Base-by-base conservation (phyloP, 331 rosid species). In the Pyracantha coccinea region DNA sequence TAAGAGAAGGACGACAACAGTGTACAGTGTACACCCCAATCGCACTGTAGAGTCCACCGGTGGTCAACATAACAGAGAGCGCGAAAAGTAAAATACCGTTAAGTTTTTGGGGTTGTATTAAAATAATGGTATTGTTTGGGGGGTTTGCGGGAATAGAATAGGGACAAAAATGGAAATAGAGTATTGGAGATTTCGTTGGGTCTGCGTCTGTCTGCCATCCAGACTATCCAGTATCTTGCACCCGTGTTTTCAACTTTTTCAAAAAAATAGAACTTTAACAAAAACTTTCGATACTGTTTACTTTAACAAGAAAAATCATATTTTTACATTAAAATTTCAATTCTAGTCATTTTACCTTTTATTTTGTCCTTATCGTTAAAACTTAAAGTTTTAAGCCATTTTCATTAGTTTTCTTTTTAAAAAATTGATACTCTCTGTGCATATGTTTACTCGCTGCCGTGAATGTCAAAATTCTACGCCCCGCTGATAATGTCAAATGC, bases 201-300 rank as follows among this genome's bases (percentile, higher is more conserved):
- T 82, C 86, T 73, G 85, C 88, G 88, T 83, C 79, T 79, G 77
- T 68, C 89, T 59, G 66, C 53, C n/a, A n/a, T n/a, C n/a, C n/a
- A n/a, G n/a, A n/a, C n/a, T n/a, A n/a, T n/a, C n/a, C n/a, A n/a
- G n/a, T 75, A 59, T 35, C 55, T 67, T 20, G 69, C 71, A 58
- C 84, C 35, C 79, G 68, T 44, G 73, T 71, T 76, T 75, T 65
- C 47, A 24, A 28, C 45, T 10, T 38, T 38, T 38, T 3, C 2
- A 11, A 38, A 61, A 5, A 28, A n/a, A n/a, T n/a, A n/a, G n/a
- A n/a, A n/a, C n/a, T n/a, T n/a, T n/a, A n/a, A n/a, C n/a, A n/a
- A n/a, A n/a, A n/a, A n/a, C n/a, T n/a, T n/a, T n/a, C n/a, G n/a
- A n/a, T n/a, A n/a, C n/a, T n/a, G n/a, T n/a, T n/a, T n/a, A n/a